Evolutionary conservation across 805 yeast species (phyloP), one percentile per base, ranked within the genome.

Genomic region (Yarrowia keelungensis): DNA sequence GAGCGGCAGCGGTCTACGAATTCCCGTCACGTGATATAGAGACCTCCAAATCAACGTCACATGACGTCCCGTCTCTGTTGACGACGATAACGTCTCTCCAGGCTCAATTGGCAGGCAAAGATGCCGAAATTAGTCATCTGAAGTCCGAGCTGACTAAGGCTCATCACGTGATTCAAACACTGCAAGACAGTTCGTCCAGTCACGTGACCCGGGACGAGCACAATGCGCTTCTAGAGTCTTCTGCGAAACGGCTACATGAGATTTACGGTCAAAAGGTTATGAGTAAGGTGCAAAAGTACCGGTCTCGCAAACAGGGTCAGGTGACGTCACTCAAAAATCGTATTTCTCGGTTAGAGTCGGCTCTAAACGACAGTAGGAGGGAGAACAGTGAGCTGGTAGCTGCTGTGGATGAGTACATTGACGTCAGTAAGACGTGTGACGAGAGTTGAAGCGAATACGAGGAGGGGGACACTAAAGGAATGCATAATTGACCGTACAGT

Each of bases 341-440:
- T 3, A 32, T 59, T 45, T 22, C 50, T 1, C 3, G 3, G 8
- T 38, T 59, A 16, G 47, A 59, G 11, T 10, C 16, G 2, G 65
- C 50, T 16, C 35, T 59, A 4, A 14, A 51, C 0, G 65, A 43
- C 41, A 43, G 51, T 36, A 42, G 65, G 41, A 42, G 65, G 65
- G 65, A 59, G 19, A 59, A 59, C 51, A 59, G 65, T 15, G 65
- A 59, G 42, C 42, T 59, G 0, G 65, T 59, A 0, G 35, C 41
- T 35, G 65, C 65, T 45, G 65, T 59, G 8, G 65, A 59, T 5
- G 65, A 59, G 51, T 59, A 16, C 12, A 59, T 59, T 35, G 51
- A 43, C 10, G 62, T 56, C 11, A 43, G 47, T 12, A 42, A 56
- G 39, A 38, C 45, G 5, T 38, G 45, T 53, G 45, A 53, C 7